phyloP scores from a whole-genome alignment of 2,329 filamentous ascomycete genomes.

The Colletotrichum salicis region DNA sequence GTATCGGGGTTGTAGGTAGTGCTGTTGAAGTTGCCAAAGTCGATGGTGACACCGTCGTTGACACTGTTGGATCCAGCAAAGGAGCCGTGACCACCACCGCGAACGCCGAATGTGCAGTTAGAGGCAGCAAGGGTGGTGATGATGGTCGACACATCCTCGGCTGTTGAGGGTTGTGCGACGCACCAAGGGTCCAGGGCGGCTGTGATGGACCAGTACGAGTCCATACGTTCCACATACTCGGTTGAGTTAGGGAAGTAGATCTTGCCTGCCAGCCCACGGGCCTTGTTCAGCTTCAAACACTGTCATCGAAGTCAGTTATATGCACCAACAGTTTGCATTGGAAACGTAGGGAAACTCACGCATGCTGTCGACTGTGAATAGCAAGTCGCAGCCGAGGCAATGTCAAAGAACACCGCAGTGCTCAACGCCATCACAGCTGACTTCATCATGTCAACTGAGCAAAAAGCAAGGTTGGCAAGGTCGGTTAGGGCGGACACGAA shows the following conservation, averaged over 20 bases:
- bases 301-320: slow-evolving; percentile 21
- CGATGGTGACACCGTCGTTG: slow-evolving; percentile 49
- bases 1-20: slow-evolving; percentile 43
- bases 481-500: not conserved
- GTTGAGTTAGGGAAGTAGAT: slow-evolving; percentile 43
- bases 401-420: not conserved
- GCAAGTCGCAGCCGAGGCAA: not conserved
- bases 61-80: slow-evolving; percentile 49
- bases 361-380: not conserved
- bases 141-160: slow-evolving; percentile 49
- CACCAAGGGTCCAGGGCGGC: slow-evolving; percentile 50
- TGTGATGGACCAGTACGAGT: slow-evolving; percentile 50
- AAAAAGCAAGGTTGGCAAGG: not conserved
- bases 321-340: not conserved
- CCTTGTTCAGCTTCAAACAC: slow-evolving; percentile 42
- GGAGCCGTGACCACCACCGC: slow-evolving; percentile 50
- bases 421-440: not conserved
- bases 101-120: slow-evolving; percentile 50
- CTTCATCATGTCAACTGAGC: not conserved
- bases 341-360: slow-evolving; percentile 2
- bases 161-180: slow-evolving; percentile 46
- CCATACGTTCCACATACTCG: slow-evolving; percentile 44
- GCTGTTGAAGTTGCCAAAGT: slow-evolving; percentile 47
- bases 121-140: slow-evolving; percentile 46
- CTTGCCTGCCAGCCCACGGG: slow-evolving; percentile 41